Evolutionary conservation across 2,329 filamentous ascomycete species (phyloP).

Genomic region (Colletotrichum echinochloae): DNA sequence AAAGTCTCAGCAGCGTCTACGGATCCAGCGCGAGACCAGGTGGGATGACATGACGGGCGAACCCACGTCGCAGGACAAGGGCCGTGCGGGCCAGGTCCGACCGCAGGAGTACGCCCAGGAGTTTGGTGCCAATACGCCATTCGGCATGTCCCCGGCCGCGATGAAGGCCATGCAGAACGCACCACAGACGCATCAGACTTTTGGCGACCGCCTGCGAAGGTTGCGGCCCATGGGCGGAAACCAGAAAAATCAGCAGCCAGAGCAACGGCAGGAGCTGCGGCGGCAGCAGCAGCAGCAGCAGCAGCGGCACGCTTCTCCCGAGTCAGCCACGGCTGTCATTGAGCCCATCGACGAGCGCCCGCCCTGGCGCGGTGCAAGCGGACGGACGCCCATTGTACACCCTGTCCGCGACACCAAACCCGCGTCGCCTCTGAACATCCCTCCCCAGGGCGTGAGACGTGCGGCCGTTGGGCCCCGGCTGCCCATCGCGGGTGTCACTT

Average conservation of each 20-base stretch:
- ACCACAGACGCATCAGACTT: conserved; percentile 47
- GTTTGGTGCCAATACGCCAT: conserved; percentile 47
- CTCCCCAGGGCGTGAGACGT: conserved; percentile 62
- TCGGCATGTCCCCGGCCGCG: conserved; percentile 41
- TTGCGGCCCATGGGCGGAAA: conserved; percentile 49
- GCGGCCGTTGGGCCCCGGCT: conserved; percentile 44
- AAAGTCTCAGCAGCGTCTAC: conserved; percentile 52
- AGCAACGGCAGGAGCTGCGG: no score
- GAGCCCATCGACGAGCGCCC: conserved; percentile 58
- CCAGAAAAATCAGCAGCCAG: conserved; percentile 29
- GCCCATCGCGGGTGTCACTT: conserved; percentile 41
- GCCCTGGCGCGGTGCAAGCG: conserved; percentile 80
- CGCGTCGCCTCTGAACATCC: conserved; percentile 68
- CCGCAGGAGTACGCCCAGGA: conserved; percentile 62
- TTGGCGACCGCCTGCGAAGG: conserved; percentile 60
- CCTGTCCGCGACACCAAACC: conserved; percentile 72
- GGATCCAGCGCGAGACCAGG: conserved; percentile 55
- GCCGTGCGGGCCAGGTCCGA: conserved; percentile 67
- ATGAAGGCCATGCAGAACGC: conserved; percentile 42
- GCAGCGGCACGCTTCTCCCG: conserved; percentile 24
- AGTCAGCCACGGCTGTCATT: conserved; percentile 36
- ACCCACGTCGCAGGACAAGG: conserved; percentile 67
- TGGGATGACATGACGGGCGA: conserved; percentile 78
- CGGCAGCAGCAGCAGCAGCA: conserved; percentile 42
- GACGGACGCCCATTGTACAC: conserved; percentile 72